Evolutionary conservation across 139 green algal species (phyloP).

Genomic region (Haematococcus sp.): DNA sequence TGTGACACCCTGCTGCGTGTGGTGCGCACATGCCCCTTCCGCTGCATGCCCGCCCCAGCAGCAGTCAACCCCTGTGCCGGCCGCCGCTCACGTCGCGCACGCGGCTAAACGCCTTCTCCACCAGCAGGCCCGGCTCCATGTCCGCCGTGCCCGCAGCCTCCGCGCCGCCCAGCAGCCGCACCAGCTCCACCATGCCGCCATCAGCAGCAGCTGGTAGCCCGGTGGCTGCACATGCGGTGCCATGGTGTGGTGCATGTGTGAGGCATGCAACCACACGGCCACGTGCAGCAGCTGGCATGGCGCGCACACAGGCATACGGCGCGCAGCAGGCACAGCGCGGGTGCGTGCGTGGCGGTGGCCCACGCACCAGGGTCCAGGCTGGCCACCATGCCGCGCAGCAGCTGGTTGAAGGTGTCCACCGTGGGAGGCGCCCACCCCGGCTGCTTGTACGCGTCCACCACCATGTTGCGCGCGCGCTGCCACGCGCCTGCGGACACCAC

Average conservation of each 20-base stretch:
- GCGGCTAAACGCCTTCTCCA: not conserved
- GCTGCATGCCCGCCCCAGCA: no score
- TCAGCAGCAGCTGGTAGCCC: not conserved
- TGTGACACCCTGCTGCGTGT: no score
- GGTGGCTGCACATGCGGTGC: not conserved
- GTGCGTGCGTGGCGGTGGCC: no score
- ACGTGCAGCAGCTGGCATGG: not conserved
- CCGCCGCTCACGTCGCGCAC: not conserved
- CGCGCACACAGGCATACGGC: not conserved
- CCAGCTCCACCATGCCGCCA: no score
- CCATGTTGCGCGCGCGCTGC: slow-evolving; percentile 9
- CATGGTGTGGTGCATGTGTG: not conserved
- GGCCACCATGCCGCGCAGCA: slow-evolving; percentile 15
- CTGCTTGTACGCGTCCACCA: slow-evolving; percentile 14
- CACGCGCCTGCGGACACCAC: slow-evolving; percentile 8
- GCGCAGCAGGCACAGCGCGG: no score
- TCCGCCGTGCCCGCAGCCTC: no score
- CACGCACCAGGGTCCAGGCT: slow-evolving; percentile 9
- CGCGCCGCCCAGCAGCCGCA: no score
- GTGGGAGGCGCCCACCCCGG: slow-evolving; percentile 9
- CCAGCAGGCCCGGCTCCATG: not conserved
- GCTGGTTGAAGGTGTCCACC: not conserved
- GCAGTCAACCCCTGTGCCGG: no score
- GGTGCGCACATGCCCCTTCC: no score
- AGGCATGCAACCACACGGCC: not conserved